Evolutionary conservation across 2,329 filamentous ascomycete species (phyloP), one percentile per base, ranked within the genome.

Genomic region (Rhynchosporium agropyri): DNA sequence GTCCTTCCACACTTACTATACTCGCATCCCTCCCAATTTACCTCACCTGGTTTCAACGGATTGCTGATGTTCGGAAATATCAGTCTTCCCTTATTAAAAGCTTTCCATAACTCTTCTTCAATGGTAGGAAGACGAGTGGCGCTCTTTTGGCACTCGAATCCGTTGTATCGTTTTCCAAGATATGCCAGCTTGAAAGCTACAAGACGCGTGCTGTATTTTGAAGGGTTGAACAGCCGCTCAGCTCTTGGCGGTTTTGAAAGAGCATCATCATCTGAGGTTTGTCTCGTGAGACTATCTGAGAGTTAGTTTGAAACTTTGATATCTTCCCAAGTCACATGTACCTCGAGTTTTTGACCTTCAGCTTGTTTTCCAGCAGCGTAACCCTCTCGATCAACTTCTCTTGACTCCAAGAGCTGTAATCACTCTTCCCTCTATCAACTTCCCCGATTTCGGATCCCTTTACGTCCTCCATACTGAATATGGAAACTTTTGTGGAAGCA

Each of bases 1-100:
- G 95, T 99, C 66, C 95, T 83, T 1, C 95, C 95, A 73, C 94
- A 97, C 76, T 99, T 99, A 42, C 90, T 92, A 76, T 98, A 99
- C 65, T 96, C 90, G 76, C 87, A 93, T 7, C 88, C 88, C 40
- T 90, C 86, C 83, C 92, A 97, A 75, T 91, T 89, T 31, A 97
- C 80, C 59, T 83, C 78, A 9, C 85, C 81, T 20, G 79, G 77
- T 62, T 77, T 75, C 49, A 75, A 71, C 4, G 79, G 78, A 66
- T 75, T 73, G 55, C 71, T 76, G 62, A 75, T 76, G 12, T 77
- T 73, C 15, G 92, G 90, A 65, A 89, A 89, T 63, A 99, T 96
- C 65, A 99, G 80, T 59, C 89, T 85, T 4, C 90, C 86, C 76
- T 90, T 94, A 61, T 88, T 86, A 68, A 99, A 79, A 0, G 93